Percentiles rank a stretch among this genome's conserved stretches.
These are phyloP conservation scores for Tolypocladium nubicola DNA, from an alignment of 2,329 filamentous ascomycete species.

Conservation along the genomic window DNA sequence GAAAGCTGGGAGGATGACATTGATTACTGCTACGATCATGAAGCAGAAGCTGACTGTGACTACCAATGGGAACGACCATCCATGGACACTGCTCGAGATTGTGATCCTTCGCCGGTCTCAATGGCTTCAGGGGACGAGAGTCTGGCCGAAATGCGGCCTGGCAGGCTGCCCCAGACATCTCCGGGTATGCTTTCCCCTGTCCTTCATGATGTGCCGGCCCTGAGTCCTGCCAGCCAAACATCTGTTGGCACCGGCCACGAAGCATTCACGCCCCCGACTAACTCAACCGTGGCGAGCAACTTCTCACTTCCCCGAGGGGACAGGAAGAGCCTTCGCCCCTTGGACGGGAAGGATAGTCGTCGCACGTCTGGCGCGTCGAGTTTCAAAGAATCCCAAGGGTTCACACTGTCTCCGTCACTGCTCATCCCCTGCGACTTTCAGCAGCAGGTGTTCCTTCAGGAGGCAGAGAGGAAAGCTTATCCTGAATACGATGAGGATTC, in stretches of 20 bases:
- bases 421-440: constrained; percentile 51
- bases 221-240: constrained; percentile 38
- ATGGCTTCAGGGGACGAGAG: constrained; percentile 14
- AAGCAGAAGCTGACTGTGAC: constrained; percentile 55
- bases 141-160: constrained; percentile 10
- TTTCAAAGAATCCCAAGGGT: constrained; percentile 49
- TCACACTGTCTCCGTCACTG: constrained; percentile 50
- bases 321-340: constrained; percentile 18
- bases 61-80: constrained; percentile 55
- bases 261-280: constrained; percentile 29
- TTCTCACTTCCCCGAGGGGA: constrained; percentile 39
- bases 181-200: constrained; percentile 17
- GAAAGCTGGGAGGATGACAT: constrained; percentile 60
- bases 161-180: constrained; percentile 10
- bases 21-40: constrained; percentile 61
- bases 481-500: constrained; percentile 22
- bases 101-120: constrained; percentile 10
- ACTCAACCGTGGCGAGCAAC: constrained; percentile 31
- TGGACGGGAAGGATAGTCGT: constrained; percentile 23
- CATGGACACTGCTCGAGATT: constrained; percentile 26
- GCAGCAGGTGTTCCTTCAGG: constrained; percentile 35
- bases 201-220: constrained; percentile 32
- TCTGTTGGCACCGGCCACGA: constrained; percentile 31
- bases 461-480: constrained; percentile 15
- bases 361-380: constrained; percentile 38